A percentile compares a stretch with the other conserved stretches of the same genome.
Conservation (phyloP, 2,329 filamentous ascomycete species). For the Coniochaeta sp. region DNA sequence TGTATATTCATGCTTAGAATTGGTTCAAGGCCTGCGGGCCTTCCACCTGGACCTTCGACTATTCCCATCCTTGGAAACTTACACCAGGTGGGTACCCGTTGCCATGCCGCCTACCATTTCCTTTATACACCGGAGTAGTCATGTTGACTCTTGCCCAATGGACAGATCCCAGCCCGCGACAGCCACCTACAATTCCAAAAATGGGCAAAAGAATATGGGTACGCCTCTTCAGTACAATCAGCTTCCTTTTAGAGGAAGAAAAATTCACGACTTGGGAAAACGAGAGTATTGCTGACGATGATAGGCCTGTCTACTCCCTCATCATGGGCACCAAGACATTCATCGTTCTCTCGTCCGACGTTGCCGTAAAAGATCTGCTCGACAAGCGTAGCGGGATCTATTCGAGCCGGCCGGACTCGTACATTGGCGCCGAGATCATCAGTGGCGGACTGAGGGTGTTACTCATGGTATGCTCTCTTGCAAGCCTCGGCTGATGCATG, state of each 20-base stretch:
- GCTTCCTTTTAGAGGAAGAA: too few species aligned
- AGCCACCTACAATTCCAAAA: constrained; percentile 7
- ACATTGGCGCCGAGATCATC: constrained; percentile 1
- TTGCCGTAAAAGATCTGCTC: constrained; percentile 8
- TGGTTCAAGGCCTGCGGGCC: constrained; percentile 6
- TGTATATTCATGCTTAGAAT: neutral
- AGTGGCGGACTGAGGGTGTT: constrained; percentile 5
- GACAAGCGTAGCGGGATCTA: constrained; percentile 9
- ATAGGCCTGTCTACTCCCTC: constrained; percentile 8
- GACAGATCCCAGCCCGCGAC: constrained; percentile 4
- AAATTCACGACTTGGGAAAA: neutral
- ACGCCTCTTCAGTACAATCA: neutral
- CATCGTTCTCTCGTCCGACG: constrained; percentile 5
- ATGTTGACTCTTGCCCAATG: neutral
- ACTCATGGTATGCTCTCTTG: neutral
- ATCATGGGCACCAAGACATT: constrained; percentile 7
- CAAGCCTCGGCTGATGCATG: neutral
- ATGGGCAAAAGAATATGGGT: constrained; percentile 9
- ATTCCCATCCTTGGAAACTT: constrained; percentile 13
- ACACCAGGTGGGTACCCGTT: neutral
- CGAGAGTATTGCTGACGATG: neutral
- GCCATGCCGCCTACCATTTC: neutral
- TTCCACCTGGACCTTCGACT: constrained; percentile 13
- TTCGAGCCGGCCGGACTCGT: constrained; percentile 7
- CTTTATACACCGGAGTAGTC: neutral